Percentiles rank a stretch among this genome's conserved stretches.
These are phyloP conservation scores for Phytophthora pinifolia DNA, from an alignment of 352 stramenopile species.

Conservation along the genomic window DNA sequence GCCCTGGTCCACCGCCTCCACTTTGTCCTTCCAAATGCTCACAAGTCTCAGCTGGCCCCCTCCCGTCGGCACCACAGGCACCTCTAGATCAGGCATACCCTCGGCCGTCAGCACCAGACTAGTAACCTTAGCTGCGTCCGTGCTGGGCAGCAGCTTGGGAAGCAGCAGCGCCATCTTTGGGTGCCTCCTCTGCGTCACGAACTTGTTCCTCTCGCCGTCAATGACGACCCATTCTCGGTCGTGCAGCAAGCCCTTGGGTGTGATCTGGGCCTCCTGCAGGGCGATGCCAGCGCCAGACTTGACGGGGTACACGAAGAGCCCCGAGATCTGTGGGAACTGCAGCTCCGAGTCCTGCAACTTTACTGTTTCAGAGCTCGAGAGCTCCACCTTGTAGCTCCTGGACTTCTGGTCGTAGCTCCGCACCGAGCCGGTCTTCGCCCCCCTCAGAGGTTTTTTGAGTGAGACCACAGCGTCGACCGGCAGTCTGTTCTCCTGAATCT, in stretches of 20 bases:
- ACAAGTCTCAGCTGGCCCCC: slow-evolving; percentile 39
- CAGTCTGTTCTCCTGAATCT: slow-evolving; percentile 18
- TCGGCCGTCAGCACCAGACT: slow-evolving; percentile 56
- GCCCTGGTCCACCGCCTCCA: slow-evolving; percentile 65
- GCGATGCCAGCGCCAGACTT: slow-evolving; percentile 80
- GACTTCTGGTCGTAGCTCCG: slow-evolving; percentile 22
- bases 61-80: slow-evolving; percentile 47
- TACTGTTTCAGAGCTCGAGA: slow-evolving; percentile 10
- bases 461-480: slow-evolving; percentile 30
- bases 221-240: slow-evolving; percentile 84
- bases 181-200: slow-evolving; percentile 73
- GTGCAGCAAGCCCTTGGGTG: slow-evolving; percentile 55
- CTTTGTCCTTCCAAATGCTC: slow-evolving; percentile 58
- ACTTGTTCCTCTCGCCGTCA: slow-evolving; percentile 55
- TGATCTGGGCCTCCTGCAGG: slow-evolving; percentile 45
- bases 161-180: slow-evolving; percentile 63
- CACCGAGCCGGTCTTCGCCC: slow-evolving; percentile 18
- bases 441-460: slow-evolving; percentile 8
- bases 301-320: slow-evolving; percentile 80
- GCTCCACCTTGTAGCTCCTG: slow-evolving; percentile 39
- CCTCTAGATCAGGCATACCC: slow-evolving; percentile 59
- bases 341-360: slow-evolving; percentile 28
- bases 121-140: slow-evolving; percentile 26
- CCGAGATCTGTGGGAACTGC: slow-evolving; percentile 35
- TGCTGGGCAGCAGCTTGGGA: slow-evolving; percentile 52